phyloP scores from a whole-genome alignment of 352 stramenopile genomes.

The Globisporangium takayamanum region DNA sequence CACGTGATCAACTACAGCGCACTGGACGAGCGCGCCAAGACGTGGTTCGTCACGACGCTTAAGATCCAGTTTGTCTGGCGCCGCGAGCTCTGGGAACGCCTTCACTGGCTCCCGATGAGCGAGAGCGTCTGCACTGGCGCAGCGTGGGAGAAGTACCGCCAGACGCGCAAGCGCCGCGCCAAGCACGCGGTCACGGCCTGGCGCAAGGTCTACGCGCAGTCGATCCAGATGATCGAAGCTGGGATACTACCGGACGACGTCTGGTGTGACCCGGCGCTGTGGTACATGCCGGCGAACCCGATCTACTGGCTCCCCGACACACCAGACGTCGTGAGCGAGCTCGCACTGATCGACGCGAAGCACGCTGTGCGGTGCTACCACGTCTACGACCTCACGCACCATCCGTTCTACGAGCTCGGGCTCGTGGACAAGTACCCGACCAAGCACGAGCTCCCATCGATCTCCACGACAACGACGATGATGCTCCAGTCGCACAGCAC shows the following conservation, averaged over 20 bases:
- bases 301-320: conserved; percentile 35
- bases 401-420: conserved; percentile 20
- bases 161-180: conserved; percentile 30
- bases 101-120: conserved; percentile 43
- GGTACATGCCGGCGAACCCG: conserved; percentile 37
- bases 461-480: conserved; percentile 3
- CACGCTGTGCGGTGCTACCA: conserved; percentile 22
- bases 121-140: conserved; percentile 29
- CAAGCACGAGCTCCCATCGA: conserved; percentile 16
- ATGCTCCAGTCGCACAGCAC: neutral
- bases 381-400: conserved; percentile 11
- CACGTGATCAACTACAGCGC: conserved; percentile 22
- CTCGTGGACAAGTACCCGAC: conserved; percentile 16
- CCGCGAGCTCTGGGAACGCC: conserved; percentile 39
- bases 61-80: conserved; percentile 38
- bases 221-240: conserved; percentile 37
- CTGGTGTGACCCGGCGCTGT: conserved; percentile 36
- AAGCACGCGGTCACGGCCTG: conserved; percentile 30
- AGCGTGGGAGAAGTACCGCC: conserved; percentile 32
- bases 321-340: conserved; percentile 17
- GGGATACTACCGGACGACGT: conserved; percentile 28
- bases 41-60: conserved; percentile 29
- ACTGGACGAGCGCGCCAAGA: conserved; percentile 18
- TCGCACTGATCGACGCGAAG: conserved; percentile 21
- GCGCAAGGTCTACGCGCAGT: conserved; percentile 38